phyloP scores from a whole-genome alignment of 306 rosid genomes.

The Gynostemma pentaphyllum region DNA sequence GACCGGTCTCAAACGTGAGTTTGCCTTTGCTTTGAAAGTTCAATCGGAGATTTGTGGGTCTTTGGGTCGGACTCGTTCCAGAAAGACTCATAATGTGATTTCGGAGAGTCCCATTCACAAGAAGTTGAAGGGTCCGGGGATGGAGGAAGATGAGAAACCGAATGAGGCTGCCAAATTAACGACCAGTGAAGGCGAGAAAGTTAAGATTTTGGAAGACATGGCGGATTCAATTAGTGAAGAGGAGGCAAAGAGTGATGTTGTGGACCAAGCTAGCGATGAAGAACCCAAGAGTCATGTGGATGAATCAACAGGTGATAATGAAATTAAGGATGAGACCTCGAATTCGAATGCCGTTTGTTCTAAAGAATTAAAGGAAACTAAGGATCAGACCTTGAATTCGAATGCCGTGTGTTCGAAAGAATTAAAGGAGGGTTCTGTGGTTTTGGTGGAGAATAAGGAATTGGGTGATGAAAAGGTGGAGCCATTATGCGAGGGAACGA shows the following conservation, averaged over 20 bases:
- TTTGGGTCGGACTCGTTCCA: constrained; percentile 42
- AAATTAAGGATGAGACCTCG: constrained; percentile 1
- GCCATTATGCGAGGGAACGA: not conserved
- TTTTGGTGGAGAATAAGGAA: constrained; percentile 12
- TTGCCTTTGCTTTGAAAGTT: constrained; percentile 50
- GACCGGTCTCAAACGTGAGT: constrained; percentile 49
- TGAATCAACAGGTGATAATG: constrained; percentile 16
- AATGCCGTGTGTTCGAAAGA: constrained; percentile 19
- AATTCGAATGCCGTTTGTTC: constrained; percentile 10
- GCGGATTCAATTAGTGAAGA: constrained; percentile 62
- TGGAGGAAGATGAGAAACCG: not conserved
- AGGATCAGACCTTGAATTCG: constrained; percentile 6
- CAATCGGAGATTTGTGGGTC: constrained; percentile 41
- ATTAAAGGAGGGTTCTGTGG: constrained; percentile 14
- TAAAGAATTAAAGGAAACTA: constrained; percentile 27
- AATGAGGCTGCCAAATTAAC: not conserved
- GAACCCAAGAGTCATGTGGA: constrained; percentile 13
- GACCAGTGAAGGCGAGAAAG: constrained; percentile 10
- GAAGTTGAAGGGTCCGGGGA: constrained; percentile 19
- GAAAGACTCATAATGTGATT: constrained; percentile 18
- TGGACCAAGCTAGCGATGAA: constrained; percentile 12
- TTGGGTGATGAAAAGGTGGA: constrained; percentile 8
- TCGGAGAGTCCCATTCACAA: constrained; percentile 6
- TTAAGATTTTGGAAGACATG: constrained; percentile 27
- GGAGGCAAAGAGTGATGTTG: constrained; percentile 32